Evolutionary conservation across 306 rosid species (phyloP).

Genomic region (Coriaria nepalensis): DNA sequence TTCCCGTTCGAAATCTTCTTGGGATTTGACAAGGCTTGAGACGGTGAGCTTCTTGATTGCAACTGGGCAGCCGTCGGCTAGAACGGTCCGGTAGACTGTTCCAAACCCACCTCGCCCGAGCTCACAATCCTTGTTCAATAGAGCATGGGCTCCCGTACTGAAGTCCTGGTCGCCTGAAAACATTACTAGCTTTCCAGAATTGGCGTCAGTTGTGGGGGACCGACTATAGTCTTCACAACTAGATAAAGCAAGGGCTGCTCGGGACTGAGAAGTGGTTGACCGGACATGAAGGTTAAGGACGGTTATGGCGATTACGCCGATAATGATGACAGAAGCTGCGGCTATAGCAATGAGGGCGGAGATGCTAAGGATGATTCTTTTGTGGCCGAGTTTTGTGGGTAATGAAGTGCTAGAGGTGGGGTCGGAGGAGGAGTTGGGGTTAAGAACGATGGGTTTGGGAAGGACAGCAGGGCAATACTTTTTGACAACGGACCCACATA

Average conservation of each 20-base stretch:
- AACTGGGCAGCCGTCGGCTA: slow-evolving; percentile 78
- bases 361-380: slow-evolving; percentile 84
- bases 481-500: slow-evolving; percentile 79
- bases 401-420: slow-evolving; percentile 23
- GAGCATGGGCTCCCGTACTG: slow-evolving; percentile 90
- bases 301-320: slow-evolving; percentile 84
- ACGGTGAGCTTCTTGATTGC: slow-evolving; percentile 99
- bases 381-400: slow-evolving; percentile 49
- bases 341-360: slow-evolving; percentile 97
- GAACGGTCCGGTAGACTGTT: slow-evolving; percentile 78
- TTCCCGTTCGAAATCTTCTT: slow-evolving; percentile 88
- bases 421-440: slow-evolving; percentile 76
- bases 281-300: slow-evolving; percentile 87
- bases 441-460: slow-evolving; percentile 93
- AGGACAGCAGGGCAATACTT: slow-evolving; percentile 74
- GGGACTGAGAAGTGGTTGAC: slow-evolving; percentile 36
- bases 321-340: slow-evolving; percentile 85
- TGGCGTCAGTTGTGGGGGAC: slow-evolving; percentile 85
- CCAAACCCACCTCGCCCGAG: slow-evolving; percentile 99
- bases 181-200: slow-evolving; percentile 97
- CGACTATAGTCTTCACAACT: slow-evolving; percentile 81
- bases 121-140: slow-evolving; percentile 96
- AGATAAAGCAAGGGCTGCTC: slow-evolving; percentile 58
- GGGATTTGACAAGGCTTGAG: slow-evolving; percentile 94
- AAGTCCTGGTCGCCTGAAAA: slow-evolving; percentile 96